Evolutionary conservation across 495 filamentous ascomycete genomes (phyloP), one percentile per base, ranked within the genome.

Genomic region (Hypoxylon crocopeplum): DNA sequence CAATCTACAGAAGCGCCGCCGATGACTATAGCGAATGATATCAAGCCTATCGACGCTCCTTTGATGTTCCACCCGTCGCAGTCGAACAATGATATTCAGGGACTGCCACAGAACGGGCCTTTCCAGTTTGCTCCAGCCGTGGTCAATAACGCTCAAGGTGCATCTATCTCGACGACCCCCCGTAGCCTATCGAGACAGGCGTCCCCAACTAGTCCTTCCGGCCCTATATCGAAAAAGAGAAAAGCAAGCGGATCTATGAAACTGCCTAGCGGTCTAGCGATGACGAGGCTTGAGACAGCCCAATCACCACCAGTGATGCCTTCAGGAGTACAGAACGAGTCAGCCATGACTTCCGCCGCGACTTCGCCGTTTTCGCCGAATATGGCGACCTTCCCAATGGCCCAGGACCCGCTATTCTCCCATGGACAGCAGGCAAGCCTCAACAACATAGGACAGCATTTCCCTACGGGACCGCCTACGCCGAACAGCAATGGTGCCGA

Each of bases 261-360:
- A 71, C 69, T 94, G n/a, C 86, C 89, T 1, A 83, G 76, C 5
- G 85, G 83, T 34, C 69, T 96, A 64, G 82, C 84, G 11, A 96
- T 95, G 92, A 96, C 92, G 0, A 85, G 81, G 50, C 74, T 92
- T 12, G 87, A 91, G 56, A 82, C 77, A 7, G 67, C 73, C 27
- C 79, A 83, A 38, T 64, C 77, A 24, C 38, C 59, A 7, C 38
- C 48, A 11, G 50, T 68, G 42, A 69, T 78, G 42, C 68, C 53
- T 48, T 64, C 67, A 41, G 71, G 69, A 34, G 16, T 47, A 37
- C 46, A 64, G 7, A 52, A 69, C 73, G 48, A 79, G 37, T 68
- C 78, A 15, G 64, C 70, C 10, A 30, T 67, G 11, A 65, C 62
- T 20, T 75, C 78, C 11, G 56, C 69, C 10, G 69, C 70, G 4